Evolutionary conservation across 768 basidiomycete genomes (phyloP).

Genomic region (Boletus reticulatus): DNA sequence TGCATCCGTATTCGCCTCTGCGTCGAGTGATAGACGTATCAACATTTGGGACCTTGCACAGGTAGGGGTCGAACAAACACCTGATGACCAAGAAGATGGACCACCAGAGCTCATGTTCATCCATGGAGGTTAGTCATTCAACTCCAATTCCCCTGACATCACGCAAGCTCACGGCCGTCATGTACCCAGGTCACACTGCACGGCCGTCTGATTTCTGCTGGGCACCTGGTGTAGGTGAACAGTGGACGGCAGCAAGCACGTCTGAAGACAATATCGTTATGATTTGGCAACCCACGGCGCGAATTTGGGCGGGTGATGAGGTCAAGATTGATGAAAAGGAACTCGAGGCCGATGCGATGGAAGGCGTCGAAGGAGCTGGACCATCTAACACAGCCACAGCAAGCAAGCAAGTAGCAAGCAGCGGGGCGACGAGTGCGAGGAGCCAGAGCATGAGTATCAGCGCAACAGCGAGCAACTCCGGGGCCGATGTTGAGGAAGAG

Average conservation of each 20-base stretch:
- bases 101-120: slow-evolving; percentile 95
- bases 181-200: slow-evolving; percentile 71
- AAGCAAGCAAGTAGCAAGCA: slow-evolving; percentile 20
- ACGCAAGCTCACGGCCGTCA: neutral
- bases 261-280: slow-evolving; percentile 97
- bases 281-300: slow-evolving; percentile 97
- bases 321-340: slow-evolving; percentile 83
- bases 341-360: slow-evolving; percentile 77
- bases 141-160: neutral
- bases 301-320: slow-evolving; percentile 89
- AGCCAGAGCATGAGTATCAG: slow-evolving; percentile 65
- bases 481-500: slow-evolving; percentile 44
- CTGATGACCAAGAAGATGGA: slow-evolving; percentile 97
- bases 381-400: slow-evolving; percentile 17
- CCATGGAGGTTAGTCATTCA: slow-evolving; percentile 71
- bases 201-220: slow-evolving; percentile 94
- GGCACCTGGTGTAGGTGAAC: slow-evolving; percentile 80
- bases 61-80: slow-evolving; percentile 94
- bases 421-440: slow-evolving; percentile 42
- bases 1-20: slow-evolving; percentile 90
- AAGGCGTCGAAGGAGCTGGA: slow-evolving; percentile 55
- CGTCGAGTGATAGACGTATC: slow-evolving; percentile 88
- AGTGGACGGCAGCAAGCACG: slow-evolving; percentile 83
- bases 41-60: slow-evolving; percentile 93
- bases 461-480: slow-evolving; percentile 46